phyloP scores from a whole-genome alignment of 2,329 filamentous ascomycete species.

The Clonostachys solani region DNA sequence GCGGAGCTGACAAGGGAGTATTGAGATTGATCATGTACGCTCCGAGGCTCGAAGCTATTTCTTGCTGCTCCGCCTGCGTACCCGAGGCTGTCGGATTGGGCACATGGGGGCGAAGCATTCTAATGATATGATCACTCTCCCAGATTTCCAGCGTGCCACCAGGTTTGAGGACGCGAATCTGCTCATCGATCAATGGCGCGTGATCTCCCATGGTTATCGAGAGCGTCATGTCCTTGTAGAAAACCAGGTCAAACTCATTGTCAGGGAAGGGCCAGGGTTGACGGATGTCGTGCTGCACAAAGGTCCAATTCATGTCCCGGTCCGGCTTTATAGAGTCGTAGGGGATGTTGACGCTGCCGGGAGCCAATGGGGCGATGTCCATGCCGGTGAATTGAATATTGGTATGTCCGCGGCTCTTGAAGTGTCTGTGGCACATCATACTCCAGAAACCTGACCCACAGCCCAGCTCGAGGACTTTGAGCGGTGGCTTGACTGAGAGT shows the following conservation, averaged over 20 bases:
- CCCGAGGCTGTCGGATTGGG: slow-evolving; percentile 36
- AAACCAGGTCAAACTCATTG: slow-evolving; percentile 80
- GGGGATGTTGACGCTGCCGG: slow-evolving; percentile 23
- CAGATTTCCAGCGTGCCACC: slow-evolving; percentile 83
- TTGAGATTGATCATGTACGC: slow-evolving; percentile 81
- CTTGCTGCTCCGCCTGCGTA: slow-evolving; percentile 48
- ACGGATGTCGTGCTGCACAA: slow-evolving; percentile 83
- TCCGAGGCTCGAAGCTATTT: slow-evolving; percentile 64
- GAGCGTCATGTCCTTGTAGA: slow-evolving; percentile 79
- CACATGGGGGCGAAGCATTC: slow-evolving; percentile 77
- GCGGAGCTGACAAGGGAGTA: slow-evolving; percentile 74
- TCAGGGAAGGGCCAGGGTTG: slow-evolving; percentile 75
- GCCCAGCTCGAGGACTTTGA: slow-evolving; percentile 77
- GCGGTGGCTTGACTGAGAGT: slow-evolving; percentile 63
- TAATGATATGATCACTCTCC: slow-evolving; percentile 82
- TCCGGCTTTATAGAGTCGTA: slow-evolving; percentile 43
- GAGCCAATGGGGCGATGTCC: slow-evolving; percentile 71
- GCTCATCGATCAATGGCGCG: slow-evolving; percentile 61
- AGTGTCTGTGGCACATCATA: slow-evolving; percentile 79
- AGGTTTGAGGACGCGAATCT: slow-evolving; percentile 69
- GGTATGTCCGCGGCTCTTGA: slow-evolving; percentile 61
- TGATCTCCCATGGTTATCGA: slow-evolving; percentile 56
- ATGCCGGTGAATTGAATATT: slow-evolving; percentile 77
- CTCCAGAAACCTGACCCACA: slow-evolving; percentile 91
- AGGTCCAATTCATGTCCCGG: slow-evolving; percentile 81